Evolutionary conservation across 257 asterid genomes (phyloP).

Genomic region (Plantago elongata): DNA sequence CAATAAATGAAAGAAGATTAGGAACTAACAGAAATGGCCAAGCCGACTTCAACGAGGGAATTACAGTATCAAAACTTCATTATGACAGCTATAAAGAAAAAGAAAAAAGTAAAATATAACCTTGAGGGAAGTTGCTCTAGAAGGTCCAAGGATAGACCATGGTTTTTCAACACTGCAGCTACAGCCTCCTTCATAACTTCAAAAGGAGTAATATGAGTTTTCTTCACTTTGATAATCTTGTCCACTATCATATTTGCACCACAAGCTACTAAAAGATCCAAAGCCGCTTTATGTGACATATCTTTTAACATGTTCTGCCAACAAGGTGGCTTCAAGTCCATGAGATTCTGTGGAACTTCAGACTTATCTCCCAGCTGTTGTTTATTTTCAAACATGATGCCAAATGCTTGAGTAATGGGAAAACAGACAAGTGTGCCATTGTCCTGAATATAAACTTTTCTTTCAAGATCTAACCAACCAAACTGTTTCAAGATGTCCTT

Average conservation of each 20-base stretch:
- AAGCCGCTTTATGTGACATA: constrained; percentile 46
- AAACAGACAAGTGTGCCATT: constrained; percentile 62
- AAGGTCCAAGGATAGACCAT: constrained; percentile 53
- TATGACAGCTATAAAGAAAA: background rate
- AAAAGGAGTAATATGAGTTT: constrained; percentile 55
- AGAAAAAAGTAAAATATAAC: constrained; percentile 31
- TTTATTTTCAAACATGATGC: constrained; percentile 37
- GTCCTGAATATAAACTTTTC: constrained; percentile 69
- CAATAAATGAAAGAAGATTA: constrained; percentile 18
- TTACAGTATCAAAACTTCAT: background rate
- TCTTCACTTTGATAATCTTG: constrained; percentile 57
- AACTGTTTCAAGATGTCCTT: constrained; percentile 77
- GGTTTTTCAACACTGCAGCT: constrained; percentile 46
- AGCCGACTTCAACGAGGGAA: background rate
- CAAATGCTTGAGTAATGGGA: constrained; percentile 59
- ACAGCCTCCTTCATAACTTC: constrained; percentile 72
- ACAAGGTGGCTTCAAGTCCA: constrained; percentile 27
- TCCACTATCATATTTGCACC: constrained; percentile 64
- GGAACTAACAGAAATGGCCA: constrained; percentile 3
- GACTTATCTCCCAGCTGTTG: constrained; percentile 26
- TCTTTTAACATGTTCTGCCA: constrained; percentile 36
- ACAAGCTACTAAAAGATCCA: constrained; percentile 48
- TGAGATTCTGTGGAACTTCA: constrained; percentile 29
- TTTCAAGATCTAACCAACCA: constrained; percentile 85
- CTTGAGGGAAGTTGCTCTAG: constrained; percentile 79